Conservation (phyloP, 192 early-diverging fungal genomes). For the Dispira parvispora region DNA sequence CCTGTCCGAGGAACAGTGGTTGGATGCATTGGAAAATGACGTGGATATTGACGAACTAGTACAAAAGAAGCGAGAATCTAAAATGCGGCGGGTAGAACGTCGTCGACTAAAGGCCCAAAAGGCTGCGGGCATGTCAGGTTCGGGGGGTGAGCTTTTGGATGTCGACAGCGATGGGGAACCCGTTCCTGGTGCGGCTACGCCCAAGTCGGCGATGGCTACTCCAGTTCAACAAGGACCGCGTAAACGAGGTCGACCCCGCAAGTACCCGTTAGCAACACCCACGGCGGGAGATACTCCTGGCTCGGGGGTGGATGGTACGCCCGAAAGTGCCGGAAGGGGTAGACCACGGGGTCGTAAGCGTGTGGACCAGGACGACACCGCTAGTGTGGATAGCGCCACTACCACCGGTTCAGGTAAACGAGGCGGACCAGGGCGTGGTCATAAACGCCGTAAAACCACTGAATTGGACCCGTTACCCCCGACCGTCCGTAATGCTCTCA, state of each 20-base stretch:
- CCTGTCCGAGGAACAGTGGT: slow-evolving; percentile 84
- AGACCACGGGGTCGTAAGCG: slow-evolving; percentile 9
- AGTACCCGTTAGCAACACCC: background rate
- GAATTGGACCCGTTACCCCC: slow-evolving; percentile 33
- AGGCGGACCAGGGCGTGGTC: slow-evolving; percentile 14
- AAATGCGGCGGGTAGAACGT: slow-evolving; percentile 17
- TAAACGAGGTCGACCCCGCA: slow-evolving; percentile 26
- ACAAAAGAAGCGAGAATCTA: slow-evolving; percentile 21
- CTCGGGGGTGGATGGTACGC: background rate
- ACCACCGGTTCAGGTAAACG: slow-evolving; percentile 14
- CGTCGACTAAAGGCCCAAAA: background rate
- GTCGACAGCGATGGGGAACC: background rate
- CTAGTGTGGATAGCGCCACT: slow-evolving; percentile 14
- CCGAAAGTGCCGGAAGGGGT: background rate
- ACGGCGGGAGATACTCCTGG: background rate
- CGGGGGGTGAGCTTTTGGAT: background rate
- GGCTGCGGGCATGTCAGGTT: slow-evolving; percentile 12
- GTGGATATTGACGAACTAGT: slow-evolving; percentile 42
- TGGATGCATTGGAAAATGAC: slow-evolving; percentile 53
- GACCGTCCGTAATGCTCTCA: slow-evolving; percentile 35
- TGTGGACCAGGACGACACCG: slow-evolving; percentile 18
- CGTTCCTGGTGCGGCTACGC: background rate
- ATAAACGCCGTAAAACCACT: slow-evolving; percentile 22
- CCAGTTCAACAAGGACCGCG: slow-evolving; percentile 11
- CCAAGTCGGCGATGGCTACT: background rate